Conservation (phyloP, 108 stramenopile species). For the Epithemia pelagica region DNA sequence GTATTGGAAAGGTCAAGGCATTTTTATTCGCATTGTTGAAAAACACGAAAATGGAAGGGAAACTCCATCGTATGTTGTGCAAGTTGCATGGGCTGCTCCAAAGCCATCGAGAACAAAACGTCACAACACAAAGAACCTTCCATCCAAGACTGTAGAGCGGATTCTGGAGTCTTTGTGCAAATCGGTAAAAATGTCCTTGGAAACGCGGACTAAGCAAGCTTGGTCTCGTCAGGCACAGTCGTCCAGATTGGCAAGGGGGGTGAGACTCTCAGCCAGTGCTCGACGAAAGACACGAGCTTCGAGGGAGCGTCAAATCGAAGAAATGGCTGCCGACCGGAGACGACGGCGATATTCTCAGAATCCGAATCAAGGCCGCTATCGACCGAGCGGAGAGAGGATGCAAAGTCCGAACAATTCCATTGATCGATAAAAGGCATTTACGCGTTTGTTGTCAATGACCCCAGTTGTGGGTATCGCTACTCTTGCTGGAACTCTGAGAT, state of each 20-base stretch:
- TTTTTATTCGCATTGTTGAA: too few relatives aligned
- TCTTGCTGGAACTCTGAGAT: too few relatives aligned
- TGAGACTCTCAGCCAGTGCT: constrained; percentile 33
- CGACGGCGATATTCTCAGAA: constrained; percentile 70
- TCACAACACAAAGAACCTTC: too few relatives aligned
- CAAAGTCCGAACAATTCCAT: constrained; percentile 35
- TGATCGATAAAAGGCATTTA: too few relatives aligned
- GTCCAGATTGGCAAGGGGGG: constrained; percentile 38
- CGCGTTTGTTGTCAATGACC: too few relatives aligned
- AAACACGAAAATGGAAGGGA: too few relatives aligned
- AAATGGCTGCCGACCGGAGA: constrained; percentile 75
- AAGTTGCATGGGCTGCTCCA: too few relatives aligned
- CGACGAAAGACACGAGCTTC: constrained; percentile 50
- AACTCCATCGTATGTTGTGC: too few relatives aligned
- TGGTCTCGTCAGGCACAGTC: constrained; percentile 48
- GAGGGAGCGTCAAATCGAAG: constrained; percentile 63
- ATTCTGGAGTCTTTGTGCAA: constrained; percentile 23
- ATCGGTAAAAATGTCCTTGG: constrained; percentile 44
- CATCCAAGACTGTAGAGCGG: too few relatives aligned
- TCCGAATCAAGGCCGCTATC: constrained; percentile 71
- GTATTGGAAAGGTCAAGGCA: too few relatives aligned
- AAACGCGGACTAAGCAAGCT: constrained; percentile 39
- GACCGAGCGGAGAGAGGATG: constrained; percentile 59
- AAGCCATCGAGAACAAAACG: too few relatives aligned
- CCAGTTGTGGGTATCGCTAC: too few relatives aligned